phyloP scores from a whole-genome alignment of 2,329 filamentous ascomycete genomes.

The Diaporthe amygdali region DNA sequence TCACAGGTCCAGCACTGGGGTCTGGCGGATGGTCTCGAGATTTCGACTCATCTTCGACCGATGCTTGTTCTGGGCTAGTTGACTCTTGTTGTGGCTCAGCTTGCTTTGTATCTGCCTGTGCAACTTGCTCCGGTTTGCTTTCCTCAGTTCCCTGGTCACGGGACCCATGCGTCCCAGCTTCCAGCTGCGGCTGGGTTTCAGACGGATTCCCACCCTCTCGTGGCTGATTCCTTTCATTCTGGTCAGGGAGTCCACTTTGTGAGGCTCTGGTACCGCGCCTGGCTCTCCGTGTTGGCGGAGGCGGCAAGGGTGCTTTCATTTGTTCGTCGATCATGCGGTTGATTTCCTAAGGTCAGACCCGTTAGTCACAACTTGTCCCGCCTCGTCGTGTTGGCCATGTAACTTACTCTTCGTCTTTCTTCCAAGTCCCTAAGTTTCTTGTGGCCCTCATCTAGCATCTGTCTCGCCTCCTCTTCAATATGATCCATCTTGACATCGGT shows the following conservation, averaged over 20 bases:
- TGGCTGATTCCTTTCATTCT: not conserved
- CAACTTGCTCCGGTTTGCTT: not conserved
- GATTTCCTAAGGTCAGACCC: constrained; percentile 39
- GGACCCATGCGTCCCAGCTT: not conserved
- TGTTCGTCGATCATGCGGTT: constrained; percentile 49
- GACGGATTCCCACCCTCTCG: not conserved
- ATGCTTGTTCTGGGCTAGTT: not conserved
- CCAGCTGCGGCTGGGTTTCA: not conserved
- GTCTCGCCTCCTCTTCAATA: constrained; percentile 38
- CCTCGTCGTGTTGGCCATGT: not conserved
- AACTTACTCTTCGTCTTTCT: constrained; percentile 38
- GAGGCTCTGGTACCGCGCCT: constrained; percentile 24
- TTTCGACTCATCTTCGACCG: not conserved
- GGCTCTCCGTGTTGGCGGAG: constrained; percentile 31
- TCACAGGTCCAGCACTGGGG: not conserved
- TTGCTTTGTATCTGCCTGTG: not conserved
- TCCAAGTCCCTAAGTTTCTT: constrained; percentile 39
- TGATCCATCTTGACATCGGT: constrained; percentile 40
- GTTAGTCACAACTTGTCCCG: constrained; percentile 22
- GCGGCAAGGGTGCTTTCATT: constrained; percentile 39
- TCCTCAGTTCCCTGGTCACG: not conserved
- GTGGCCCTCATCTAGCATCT: constrained; percentile 37
- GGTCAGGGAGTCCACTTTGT: not conserved
- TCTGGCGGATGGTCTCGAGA: not conserved
- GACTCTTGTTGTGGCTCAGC: not conserved